phyloP scores from a whole-genome alignment of 2,329 filamentous ascomycete species.

The Aspergillus hortae region DNA sequence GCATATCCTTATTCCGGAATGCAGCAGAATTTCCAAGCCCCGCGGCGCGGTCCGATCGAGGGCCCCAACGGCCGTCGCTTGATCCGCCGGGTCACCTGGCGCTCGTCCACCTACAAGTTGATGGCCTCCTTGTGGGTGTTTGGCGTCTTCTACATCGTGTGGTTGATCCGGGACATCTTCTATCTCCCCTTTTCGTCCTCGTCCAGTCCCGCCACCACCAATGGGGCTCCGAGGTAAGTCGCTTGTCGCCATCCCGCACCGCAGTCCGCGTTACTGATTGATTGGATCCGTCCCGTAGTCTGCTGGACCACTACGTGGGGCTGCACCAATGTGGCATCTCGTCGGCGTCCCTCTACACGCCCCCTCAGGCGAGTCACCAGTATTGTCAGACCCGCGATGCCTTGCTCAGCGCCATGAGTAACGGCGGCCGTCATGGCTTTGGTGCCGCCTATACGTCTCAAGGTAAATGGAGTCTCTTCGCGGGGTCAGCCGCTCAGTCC shows the following conservation, averaged over 20 bases:
- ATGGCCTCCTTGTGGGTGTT: conserved; percentile 40
- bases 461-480: conserved; percentile 19
- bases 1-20: conserved; percentile 32
- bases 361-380: conserved; percentile 18
- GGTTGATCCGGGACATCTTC: conserved; percentile 39
- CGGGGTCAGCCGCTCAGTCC: too few relatives aligned
- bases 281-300: conserved; percentile 22
- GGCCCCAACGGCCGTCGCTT: conserved; percentile 38
- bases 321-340: conserved; percentile 36
- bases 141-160: conserved; percentile 38
- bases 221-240: conserved; percentile 22
- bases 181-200: conserved; percentile 31
- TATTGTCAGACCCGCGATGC: conserved; percentile 34
- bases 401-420: conserved; percentile 40
- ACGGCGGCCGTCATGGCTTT: conserved; percentile 40
- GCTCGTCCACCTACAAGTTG: conserved; percentile 41
- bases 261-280: conserved; percentile 6
- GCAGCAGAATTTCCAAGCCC: conserved; percentile 20
- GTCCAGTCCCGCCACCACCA: conserved; percentile 5
- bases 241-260: background rate
- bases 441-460: conserved; percentile 38
- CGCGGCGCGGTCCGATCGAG: conserved; percentile 37
- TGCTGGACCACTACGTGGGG: conserved; percentile 34
- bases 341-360: conserved; percentile 32
- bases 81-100: conserved; percentile 41